A percentile compares a stretch with the other conserved stretches of the same genome.
Conservation (phyloP, 1,284 basidiomycete species). For the Cryptococcus deneoformans region DNA sequence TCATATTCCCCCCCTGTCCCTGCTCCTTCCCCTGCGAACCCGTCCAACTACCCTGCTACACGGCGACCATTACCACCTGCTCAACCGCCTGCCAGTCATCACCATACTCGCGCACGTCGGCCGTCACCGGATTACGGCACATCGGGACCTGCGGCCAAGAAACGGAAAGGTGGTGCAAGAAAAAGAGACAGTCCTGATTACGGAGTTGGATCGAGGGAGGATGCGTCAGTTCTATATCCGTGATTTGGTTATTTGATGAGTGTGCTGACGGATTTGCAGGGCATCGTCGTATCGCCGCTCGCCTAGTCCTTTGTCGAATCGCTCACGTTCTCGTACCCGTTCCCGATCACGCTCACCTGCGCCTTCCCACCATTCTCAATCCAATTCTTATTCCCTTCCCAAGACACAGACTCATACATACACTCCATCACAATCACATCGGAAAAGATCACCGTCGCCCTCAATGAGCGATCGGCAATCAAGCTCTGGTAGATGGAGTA, state of each 20-base stretch:
- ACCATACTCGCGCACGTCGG: no score
- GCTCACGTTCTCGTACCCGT: slow-evolving; percentile 11
- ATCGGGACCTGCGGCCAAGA: background rate
- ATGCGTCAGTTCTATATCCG: background rate
- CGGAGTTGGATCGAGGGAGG: slow-evolving; percentile 16
- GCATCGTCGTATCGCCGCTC: background rate
- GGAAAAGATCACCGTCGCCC: background rate
- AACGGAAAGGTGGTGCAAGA: background rate
- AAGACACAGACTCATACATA: background rate
- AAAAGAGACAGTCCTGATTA: slow-evolving; percentile 29
- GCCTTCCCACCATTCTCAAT: slow-evolving; percentile 7
- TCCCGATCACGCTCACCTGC: slow-evolving; percentile 4
- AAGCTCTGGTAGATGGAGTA: background rate
- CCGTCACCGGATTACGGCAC: no score
- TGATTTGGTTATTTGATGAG: background rate
- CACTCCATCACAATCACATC: background rate
- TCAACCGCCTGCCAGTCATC: no score
- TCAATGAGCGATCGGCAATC: background rate
- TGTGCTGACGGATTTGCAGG: background rate
- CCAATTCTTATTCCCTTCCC: slow-evolving; percentile 1
- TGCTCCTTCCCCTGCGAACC: no score
- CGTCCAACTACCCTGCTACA: no score
- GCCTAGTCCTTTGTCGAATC: slow-evolving; percentile 5
- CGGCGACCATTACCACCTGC: no score
- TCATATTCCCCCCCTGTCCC: no score